A percentile compares a stretch with the other conserved stretches of the same genome.
Evolutionary conservation across 164 flowering plant genomes (phyloP).

Genomic region (Nymphaea thermarum): DNA sequence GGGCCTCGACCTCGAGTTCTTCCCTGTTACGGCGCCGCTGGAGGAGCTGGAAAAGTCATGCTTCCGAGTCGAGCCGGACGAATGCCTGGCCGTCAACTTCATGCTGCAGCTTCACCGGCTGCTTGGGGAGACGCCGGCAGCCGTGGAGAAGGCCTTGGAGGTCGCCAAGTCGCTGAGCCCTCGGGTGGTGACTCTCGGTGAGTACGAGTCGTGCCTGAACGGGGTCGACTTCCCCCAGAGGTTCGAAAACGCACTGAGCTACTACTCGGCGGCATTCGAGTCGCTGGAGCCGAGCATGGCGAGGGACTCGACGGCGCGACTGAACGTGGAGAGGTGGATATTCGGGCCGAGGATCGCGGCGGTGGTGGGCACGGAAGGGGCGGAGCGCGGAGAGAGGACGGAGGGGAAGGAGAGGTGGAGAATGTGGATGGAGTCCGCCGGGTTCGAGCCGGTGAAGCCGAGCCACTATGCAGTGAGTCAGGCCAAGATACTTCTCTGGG

Average conservation of each 20-base stretch:
- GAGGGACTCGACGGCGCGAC: slow-evolving; percentile 52
- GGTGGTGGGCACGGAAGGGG: slow-evolving; percentile 35
- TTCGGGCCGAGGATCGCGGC: slow-evolving; percentile 52
- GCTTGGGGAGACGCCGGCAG: slow-evolving; percentile 36
- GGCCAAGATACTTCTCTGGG: slow-evolving; percentile 72
- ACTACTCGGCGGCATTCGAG: slow-evolving; percentile 74
- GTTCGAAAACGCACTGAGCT: slow-evolving; percentile 50
- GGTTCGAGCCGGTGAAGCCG: slow-evolving; percentile 39
- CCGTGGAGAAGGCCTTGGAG: slow-evolving; percentile 37
- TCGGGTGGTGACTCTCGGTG: slow-evolving; percentile 65
- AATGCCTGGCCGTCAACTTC: slow-evolving; percentile 68
- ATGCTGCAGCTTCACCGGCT: slow-evolving; percentile 80
- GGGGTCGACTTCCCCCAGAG: slow-evolving; percentile 37
- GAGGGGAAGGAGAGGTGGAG: slow-evolving; percentile 64
- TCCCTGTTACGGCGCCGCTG: slow-evolving; percentile 51
- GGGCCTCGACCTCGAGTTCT: slow-evolving; percentile 67
- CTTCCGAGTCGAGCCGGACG: slow-evolving; percentile 48
- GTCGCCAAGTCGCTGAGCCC: slow-evolving; percentile 67
- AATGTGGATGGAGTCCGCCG: slow-evolving; percentile 52
- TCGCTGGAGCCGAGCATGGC: slow-evolving; percentile 65
- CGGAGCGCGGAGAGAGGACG: slow-evolving; percentile 38
- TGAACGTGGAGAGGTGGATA: slow-evolving; percentile 42
- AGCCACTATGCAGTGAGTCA: slow-evolving; percentile 90
- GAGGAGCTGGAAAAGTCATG: slow-evolving; percentile 41
- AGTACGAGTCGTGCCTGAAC: slow-evolving; percentile 66